Base-by-base conservation (phyloP, 2,329 filamentous ascomycete species). In the Diaporthe vexans region DNA sequence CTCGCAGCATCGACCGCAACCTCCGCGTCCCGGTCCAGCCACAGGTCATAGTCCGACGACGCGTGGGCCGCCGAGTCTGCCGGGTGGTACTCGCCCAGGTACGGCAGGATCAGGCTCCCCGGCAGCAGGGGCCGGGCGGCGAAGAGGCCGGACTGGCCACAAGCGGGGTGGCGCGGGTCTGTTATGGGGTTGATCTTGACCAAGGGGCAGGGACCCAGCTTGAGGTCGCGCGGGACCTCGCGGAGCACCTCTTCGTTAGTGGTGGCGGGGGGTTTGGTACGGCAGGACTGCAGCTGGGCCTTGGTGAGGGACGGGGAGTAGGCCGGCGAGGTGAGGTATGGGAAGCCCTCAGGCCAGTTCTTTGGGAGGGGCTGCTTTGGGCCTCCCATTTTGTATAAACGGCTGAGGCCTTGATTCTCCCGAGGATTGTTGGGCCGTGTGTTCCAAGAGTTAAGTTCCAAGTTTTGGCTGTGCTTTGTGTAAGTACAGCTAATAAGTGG, bases 11-110 rank as follows among this genome's bases (percentile, higher is more conserved):
- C 91, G 5, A 93, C 88, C 4, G 91, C 91, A 1, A 91, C 83
- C 21, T 87, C 88, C 0, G 82, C 85, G 26, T 88, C 90, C 26
- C 86, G 84, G 81, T 91, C 90, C 26, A 93, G 83, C 86, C 90
- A 91, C 35, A 93, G 83, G 79, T 93, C 91, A 79, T 93, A 93
- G 82, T 93, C 89, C 9, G 88, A 90, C 19, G 78, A 73, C n/a
- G 83, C 82, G 75, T 89, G 83, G 26, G 78, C 77, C 2, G 81
- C 78, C 77, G 79, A 71, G 70, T 79, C 74, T 58, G 81, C 76
- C 21, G 84, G 83, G 81, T 93, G 91, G 61, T 91, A 83, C 21
- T 88, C 83, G 8, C 91, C 91, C 5, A 92, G 83, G 79, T 93
- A 93, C 24, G 88, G 87, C n/a, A 93, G 77, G 67, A 93, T 86